phyloP scores from a whole-genome alignment of 768 basidiomycete genomes.

The Suillus spraguei region DNA sequence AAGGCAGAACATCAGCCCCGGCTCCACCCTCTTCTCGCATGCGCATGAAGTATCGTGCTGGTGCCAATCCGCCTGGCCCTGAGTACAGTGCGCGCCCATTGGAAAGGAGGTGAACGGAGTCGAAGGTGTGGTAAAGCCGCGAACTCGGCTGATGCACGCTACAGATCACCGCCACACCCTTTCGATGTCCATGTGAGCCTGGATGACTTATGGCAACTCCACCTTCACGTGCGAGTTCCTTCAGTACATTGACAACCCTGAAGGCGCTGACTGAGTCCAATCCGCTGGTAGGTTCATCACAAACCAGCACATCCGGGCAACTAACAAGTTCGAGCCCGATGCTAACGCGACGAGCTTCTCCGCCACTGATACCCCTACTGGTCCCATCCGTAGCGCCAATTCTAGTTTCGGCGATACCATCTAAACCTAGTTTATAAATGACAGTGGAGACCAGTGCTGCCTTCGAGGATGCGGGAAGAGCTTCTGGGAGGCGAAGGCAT shows the following conservation, averaged over 20 bases:
- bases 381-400: constrained; percentile 70
- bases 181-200: constrained; percentile 44
- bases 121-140: constrained; percentile 83
- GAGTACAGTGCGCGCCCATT: constrained; percentile 79
- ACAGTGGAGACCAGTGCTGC: constrained; percentile 65
- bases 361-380: constrained; percentile 85
- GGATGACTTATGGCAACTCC: constrained; percentile 25
- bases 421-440: constrained; percentile 78
- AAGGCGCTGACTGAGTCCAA: constrained; percentile 88
- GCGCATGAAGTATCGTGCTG: constrained; percentile 65
- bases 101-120: constrained; percentile 76
- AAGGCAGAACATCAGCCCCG: constrained; percentile 45
- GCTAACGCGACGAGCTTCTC: constrained; percentile 88
- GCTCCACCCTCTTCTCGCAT: constrained; percentile 25
- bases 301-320: constrained; percentile 78
- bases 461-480: constrained; percentile 62
- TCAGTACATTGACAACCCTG: constrained; percentile 76
- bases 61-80: constrained; percentile 73
- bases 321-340: constrained; percentile 91
- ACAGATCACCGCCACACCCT: constrained; percentile 81
- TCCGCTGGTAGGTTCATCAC: constrained; percentile 85
- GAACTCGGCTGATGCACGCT: constrained; percentile 91
- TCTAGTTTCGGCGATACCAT: constrained; percentile 64
- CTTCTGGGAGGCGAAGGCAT: constrained; percentile 80
- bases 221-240: constrained; percentile 63